These are phyloP conservation scores for Arabis hirsuta DNA, from an alignment of 345 rosid species.

Conservation along the genomic window DNA sequence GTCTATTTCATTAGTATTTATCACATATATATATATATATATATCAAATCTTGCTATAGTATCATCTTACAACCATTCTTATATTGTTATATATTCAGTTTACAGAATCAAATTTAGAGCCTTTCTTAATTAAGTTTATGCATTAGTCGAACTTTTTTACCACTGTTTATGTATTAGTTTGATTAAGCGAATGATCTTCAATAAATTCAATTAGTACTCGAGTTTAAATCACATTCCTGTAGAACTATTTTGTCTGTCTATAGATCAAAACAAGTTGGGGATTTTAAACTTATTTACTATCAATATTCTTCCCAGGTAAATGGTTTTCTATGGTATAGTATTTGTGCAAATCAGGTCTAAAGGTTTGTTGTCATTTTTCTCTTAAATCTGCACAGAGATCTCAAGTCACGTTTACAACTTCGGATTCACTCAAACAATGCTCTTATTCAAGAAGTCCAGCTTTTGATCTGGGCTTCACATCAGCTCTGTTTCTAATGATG, in stretches of 20 bases:
- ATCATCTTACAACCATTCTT: neutral
- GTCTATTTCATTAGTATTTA: neutral
- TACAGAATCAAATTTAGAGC: conserved; percentile 6
- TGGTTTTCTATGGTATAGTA: neutral
- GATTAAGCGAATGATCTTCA: neutral
- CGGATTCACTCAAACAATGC: conserved; percentile 56
- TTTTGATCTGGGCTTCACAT: conserved; percentile 64
- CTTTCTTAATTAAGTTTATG: conserved; percentile 8
- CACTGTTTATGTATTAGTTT: too few relatives aligned
- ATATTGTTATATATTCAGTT: neutral
- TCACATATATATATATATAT: neutral
- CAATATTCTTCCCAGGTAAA: neutral
- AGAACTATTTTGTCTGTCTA: neutral
- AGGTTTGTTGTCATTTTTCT: conserved; percentile 4
- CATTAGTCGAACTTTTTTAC: neutral
- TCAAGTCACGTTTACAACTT: conserved; percentile 52
- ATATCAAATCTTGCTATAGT: neutral
- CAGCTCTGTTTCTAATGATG: conserved; percentile 66
- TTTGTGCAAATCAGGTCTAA: conserved; percentile 4
- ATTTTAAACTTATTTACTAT: neutral
- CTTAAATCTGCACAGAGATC: conserved; percentile 54
- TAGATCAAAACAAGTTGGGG: neutral
- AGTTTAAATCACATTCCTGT: too few relatives aligned
- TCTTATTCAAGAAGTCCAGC: conserved; percentile 78
- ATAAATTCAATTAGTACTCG: neutral